Conservation (phyloP, 2,329 filamentous ascomycete species). For the Zymoseptoria tritici region DNA sequence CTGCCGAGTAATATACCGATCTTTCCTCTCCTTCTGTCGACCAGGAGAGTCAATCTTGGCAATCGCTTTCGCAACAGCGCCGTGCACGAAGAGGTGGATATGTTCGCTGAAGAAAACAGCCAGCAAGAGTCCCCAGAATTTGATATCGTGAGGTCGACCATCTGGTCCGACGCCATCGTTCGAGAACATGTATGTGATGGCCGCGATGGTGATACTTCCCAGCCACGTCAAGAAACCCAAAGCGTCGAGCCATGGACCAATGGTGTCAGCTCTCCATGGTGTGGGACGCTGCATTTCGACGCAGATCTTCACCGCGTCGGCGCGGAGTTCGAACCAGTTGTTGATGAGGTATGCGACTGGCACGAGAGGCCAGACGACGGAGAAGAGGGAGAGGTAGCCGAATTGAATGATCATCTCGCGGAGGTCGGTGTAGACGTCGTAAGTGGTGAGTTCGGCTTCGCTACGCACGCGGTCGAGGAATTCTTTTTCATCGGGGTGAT, state of each 20-base stretch:
- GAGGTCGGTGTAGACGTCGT: slow-evolving; percentile 86
- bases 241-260: slow-evolving; percentile 83
- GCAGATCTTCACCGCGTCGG: slow-evolving; percentile 91
- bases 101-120: slow-evolving; percentile 83
- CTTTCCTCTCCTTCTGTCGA: slow-evolving; percentile 73
- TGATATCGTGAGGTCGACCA: slow-evolving; percentile 62
- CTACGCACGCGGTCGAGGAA: slow-evolving; percentile 77
- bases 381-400: slow-evolving; percentile 86
- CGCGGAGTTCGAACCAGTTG: slow-evolving; percentile 91
- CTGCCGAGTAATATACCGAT: slow-evolving; percentile 74
- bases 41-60: slow-evolving; percentile 78
- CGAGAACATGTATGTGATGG: slow-evolving; percentile 83
- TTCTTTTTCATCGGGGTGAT: slow-evolving; percentile 66
- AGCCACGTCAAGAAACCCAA: slow-evolving; percentile 90
- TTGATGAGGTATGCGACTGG: slow-evolving; percentile 83
- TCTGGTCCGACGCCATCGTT: slow-evolving; percentile 57
- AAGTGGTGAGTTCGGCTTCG: slow-evolving; percentile 73
- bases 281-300: slow-evolving; percentile 81
- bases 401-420: slow-evolving; percentile 82
- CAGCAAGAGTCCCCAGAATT: slow-evolving; percentile 71
- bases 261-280: slow-evolving; percentile 84
- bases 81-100: slow-evolving; percentile 71
- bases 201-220: slow-evolving; percentile 78
- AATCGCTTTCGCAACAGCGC: slow-evolving; percentile 64
- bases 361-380: slow-evolving; percentile 90